These are phyloP conservation scores for Isatis tinctoria DNA, from an alignment of 345 rosid genomes.

Conservation along the genomic window DNA sequence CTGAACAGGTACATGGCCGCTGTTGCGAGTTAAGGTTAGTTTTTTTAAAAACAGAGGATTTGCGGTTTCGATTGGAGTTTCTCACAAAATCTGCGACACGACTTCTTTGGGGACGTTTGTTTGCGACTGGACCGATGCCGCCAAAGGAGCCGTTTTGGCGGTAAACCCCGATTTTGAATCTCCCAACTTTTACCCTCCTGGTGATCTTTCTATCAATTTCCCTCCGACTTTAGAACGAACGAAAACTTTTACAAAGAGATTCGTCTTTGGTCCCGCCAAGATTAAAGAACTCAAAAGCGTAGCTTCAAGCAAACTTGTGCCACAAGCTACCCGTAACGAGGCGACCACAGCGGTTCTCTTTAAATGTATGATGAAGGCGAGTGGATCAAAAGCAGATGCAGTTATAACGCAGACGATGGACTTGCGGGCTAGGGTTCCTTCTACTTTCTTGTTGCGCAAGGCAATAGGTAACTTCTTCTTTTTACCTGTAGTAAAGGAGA, in stretches of 20 bases:
- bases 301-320: conserved; percentile 5
- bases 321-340: conserved; percentile 26
- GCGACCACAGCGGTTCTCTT: conserved; percentile 23
- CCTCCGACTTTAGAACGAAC: neutral
- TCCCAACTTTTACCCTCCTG: neutral
- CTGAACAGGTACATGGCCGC: neutral
- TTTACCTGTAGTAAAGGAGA: neutral
- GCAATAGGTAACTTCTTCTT: conserved; percentile 24
- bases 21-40: neutral
- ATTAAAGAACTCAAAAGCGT: conserved; percentile 16
- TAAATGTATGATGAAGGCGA: neutral
- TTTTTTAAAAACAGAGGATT: neutral
- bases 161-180: neutral
- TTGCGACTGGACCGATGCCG: neutral
- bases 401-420: neutral
- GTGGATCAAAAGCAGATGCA: neutral
- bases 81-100: neutral
- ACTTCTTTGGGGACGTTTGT: neutral
- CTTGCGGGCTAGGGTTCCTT: neutral
- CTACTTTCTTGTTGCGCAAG: neutral
- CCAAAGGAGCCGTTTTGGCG: neutral
- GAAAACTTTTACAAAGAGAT: neutral
- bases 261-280: conserved; percentile 9
- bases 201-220: neutral
- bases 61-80: neutral